These are phyloP conservation scores for Pleomassaria siparia DNA, from an alignment of 2,329 filamentous ascomycete genomes.

Conservation along the genomic window DNA sequence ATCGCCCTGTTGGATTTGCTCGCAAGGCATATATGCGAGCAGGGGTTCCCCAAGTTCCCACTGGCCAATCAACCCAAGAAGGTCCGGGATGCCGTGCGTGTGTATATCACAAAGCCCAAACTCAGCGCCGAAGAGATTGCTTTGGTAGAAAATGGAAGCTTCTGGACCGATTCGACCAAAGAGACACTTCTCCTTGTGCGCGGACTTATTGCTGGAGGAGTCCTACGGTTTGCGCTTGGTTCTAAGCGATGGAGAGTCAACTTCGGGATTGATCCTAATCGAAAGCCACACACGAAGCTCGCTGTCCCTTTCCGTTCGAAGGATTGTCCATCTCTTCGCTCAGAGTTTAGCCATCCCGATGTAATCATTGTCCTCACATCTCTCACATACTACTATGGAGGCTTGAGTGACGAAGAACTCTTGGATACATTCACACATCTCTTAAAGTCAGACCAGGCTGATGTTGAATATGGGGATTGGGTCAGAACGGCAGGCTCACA, in stretches of 20 bases:
- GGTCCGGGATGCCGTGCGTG: constrained; percentile 37
- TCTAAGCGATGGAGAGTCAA: constrained; percentile 67
- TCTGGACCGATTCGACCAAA: constrained; percentile 43
- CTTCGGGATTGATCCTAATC: constrained; percentile 56
- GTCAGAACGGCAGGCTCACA: constrained; percentile 33
- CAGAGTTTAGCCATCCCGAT: constrained; percentile 70
- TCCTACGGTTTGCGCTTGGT: constrained; percentile 56
- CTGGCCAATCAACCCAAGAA: constrained; percentile 39
- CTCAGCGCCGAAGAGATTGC: constrained; percentile 35
- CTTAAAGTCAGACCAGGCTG: constrained; percentile 53
- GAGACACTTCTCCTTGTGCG: constrained; percentile 52
- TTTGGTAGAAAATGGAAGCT: constrained; percentile 14
- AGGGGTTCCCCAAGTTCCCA: constrained; percentile 50
- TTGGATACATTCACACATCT: constrained; percentile 53
- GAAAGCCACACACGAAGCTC: constrained; percentile 55
- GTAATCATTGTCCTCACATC: constrained; percentile 66
- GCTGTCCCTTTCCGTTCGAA: constrained; percentile 67
- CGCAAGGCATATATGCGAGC: constrained; percentile 44
- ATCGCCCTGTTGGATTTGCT: constrained; percentile 27
- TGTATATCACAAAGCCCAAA: constrained; percentile 49
- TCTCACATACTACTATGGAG: constrained; percentile 67
- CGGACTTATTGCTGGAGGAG: constrained; percentile 58
- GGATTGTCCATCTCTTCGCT: constrained; percentile 61
- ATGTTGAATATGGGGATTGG: constrained; percentile 56
- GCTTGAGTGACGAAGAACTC: constrained; percentile 56